Percentiles rank a stretch among this genome's conserved stretches.
phyloP scores from a whole-genome alignment of 208 protist species.

The Trypanosoma mega region DNA sequence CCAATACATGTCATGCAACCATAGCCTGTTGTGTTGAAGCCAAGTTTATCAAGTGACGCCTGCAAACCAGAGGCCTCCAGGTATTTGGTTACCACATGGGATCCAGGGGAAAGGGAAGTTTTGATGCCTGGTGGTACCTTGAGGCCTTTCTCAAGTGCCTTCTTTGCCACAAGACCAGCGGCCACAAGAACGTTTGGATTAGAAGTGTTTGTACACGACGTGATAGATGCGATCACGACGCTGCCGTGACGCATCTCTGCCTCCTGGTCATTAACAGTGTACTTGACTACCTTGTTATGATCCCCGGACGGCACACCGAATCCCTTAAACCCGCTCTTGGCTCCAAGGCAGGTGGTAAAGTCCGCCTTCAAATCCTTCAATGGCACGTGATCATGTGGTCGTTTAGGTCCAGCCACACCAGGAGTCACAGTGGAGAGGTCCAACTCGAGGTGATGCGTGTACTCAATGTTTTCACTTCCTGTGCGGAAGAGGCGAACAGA shows the following conservation, averaged over 20 bases:
- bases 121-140: constrained; percentile 91
- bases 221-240: constrained; percentile 96
- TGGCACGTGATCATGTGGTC: constrained; percentile 94
- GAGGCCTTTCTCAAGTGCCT: constrained; percentile 91
- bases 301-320: constrained; percentile 89
- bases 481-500: constrained; percentile 85
- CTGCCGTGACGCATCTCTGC: constrained; percentile 90
- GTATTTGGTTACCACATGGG: constrained; percentile 95
- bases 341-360: constrained; percentile 90
- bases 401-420: constrained; percentile 93
- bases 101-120: constrained; percentile 95
- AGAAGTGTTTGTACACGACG: constrained; percentile 96
- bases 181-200: constrained; percentile 96
- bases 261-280: constrained; percentile 80
- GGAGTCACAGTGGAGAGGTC: constrained; percentile 91
- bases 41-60: constrained; percentile 81
- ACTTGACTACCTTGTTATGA: constrained; percentile 67
- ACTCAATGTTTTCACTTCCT: constrained; percentile 78
- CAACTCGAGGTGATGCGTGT: constrained; percentile 88
- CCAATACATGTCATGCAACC: constrained; percentile 98
- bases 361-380: constrained; percentile 90
- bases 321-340: constrained; percentile 95
- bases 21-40: constrained; percentile 92
- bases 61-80: constrained; percentile 87
- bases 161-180: constrained; percentile 93